Evolutionary conservation across 225 moss, liverwort and hornwort species (phyloP), one percentile per base, ranked within the genome.

Genomic region (Lunularia cruciata): DNA sequence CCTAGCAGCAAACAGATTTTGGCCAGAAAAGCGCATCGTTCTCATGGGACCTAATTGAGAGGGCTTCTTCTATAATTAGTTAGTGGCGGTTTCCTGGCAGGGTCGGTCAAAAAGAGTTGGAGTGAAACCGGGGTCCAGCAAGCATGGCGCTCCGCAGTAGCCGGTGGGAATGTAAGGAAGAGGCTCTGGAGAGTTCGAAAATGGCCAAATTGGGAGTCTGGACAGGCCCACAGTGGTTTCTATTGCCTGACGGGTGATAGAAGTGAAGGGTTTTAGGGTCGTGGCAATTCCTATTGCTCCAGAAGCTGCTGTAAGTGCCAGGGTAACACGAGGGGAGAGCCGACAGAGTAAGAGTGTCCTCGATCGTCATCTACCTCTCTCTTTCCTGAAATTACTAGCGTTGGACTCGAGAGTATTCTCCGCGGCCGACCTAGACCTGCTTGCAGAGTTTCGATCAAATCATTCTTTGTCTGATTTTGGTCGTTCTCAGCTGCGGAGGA

Each of bases 231-330:
- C 36, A 23, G 62, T 8, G 60, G n/a, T 42, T 18, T 46, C 14
- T 47, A 30, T 28, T 31, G 26, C 16, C 11, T 4, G 20, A 40
- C 23, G 30, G 63, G n/a, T n/a, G n/a, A n/a, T n/a, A n/a, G n/a
- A n/a, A n/a, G n/a, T n/a, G 28, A 19, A 64, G 63, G 63, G 63
- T 64, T 64, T 64, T 64, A 64, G 63, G 63, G 63, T 64, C 45
- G 45, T 45, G 6, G 63, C 10, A 6, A 27, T 46, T 43, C 6
- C 43, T 11, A 1, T 13, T 0, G 8, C 62, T 40, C 19, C 34
- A 37, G 39, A 39, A 54, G 54, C n/a, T 26, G 20, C 46, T 42
- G 2, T 8, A 2, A 30, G 63, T 31, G 63, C 43, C 46, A 47
- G 63, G 26, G 12, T 49, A n/a, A 49, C 49, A 49, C 49, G 49